Percentiles rank a stretch among this genome's conserved stretches.
Conservation (phyloP, 2,329 filamentous ascomycete species). For the Trichoderma sp. region DNA sequence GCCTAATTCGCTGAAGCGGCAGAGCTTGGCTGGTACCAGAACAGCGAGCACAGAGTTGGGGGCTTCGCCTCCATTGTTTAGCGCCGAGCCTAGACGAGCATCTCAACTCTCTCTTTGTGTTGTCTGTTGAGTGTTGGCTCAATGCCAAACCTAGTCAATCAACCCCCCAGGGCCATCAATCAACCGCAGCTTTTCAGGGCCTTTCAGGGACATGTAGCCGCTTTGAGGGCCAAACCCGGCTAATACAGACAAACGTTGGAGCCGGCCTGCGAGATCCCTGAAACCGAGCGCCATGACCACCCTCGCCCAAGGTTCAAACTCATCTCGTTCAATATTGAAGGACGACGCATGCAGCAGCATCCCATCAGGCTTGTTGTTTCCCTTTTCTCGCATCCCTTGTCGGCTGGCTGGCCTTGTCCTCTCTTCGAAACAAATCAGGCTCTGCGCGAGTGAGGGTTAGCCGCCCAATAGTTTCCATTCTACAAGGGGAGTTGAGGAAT, state of each 20-base stretch:
- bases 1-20: background rate
- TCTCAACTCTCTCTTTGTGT: background rate
- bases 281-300: conserved; percentile 20
- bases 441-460: background rate
- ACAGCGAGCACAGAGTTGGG: background rate
- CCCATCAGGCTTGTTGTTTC: background rate
- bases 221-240: background rate
- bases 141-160: background rate
- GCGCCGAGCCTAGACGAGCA: background rate
- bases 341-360: background rate
- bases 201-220: background rate
- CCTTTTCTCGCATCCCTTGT: background rate
- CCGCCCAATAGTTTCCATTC: background rate
- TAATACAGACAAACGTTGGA: background rate
- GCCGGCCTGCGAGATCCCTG: conserved; percentile 10
- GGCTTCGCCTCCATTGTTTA: background rate
- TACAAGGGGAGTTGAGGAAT: conserved; percentile 8
- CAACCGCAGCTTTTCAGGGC: background rate
- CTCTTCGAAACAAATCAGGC: background rate
- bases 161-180: background rate
- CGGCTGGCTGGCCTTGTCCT: background rate
- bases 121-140: background rate
- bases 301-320: background rate
- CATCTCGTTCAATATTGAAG: background rate
- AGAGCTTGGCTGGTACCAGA: background rate